Conservation (phyloP, 1,284 basidiomycete species). For the Grifola frondosa region DNA sequence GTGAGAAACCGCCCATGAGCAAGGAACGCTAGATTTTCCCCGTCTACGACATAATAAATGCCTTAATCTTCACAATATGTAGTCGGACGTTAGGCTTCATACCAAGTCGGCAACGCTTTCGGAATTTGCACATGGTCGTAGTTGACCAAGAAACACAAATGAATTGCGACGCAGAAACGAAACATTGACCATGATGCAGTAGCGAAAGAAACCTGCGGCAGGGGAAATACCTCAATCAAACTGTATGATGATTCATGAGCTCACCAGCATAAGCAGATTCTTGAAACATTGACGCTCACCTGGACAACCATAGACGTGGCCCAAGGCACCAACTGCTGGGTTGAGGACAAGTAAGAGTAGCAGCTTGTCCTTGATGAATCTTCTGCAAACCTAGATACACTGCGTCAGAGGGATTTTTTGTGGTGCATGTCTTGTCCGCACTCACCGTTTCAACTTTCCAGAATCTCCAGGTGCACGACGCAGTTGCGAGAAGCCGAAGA, state of each 20-base stretch:
- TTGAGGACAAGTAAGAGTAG: conserved; percentile 46
- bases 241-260: background rate
- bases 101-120: no score
- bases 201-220: no score
- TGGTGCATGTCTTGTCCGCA: background rate
- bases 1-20: no score
- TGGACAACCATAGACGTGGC: conserved; percentile 49
- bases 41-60: no score
- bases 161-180: no score
- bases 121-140: no score
- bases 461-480: conserved; percentile 52
- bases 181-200: no score
- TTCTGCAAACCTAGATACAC: conserved; percentile 30
- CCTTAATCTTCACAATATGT: no score
- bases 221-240: background rate
- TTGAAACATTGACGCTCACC: conserved; percentile 25
- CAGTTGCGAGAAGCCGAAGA: conserved; percentile 50
- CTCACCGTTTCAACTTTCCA: conserved; percentile 49
- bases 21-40: no score
- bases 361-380: conserved; percentile 29
- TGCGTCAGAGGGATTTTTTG: no score
- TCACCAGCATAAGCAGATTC: background rate
- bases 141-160: no score
- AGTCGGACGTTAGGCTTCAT: no score
- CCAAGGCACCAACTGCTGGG: conserved; percentile 49